These are phyloP conservation scores for Acanthochlamys bracteata DNA, from an alignment of 106 monocot genomes.

Conservation along the genomic window DNA sequence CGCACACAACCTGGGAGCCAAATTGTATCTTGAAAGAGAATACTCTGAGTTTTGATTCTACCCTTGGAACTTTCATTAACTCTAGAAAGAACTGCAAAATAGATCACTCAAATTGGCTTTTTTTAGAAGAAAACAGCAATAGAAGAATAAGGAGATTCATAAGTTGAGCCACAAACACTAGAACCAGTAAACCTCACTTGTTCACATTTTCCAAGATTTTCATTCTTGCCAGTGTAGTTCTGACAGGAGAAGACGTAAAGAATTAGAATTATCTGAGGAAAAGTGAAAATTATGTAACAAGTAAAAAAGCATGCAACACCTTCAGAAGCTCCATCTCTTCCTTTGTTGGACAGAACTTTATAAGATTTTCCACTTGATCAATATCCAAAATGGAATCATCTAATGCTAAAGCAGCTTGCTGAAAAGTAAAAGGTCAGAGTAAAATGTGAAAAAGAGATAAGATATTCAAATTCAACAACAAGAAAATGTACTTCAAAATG, in stretches of 20 bases:
- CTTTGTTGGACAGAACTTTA: constrained; percentile 72
- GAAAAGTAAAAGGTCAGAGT: not conserved
- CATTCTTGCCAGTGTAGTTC: constrained; percentile 48
- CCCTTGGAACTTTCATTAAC: constrained; percentile 65
- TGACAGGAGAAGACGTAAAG: constrained; percentile 10
- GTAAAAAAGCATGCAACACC: constrained; percentile 12
- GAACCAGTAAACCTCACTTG: constrained; percentile 36
- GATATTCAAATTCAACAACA: too few species aligned
- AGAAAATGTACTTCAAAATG: too few species aligned
- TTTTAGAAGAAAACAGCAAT: too few species aligned
- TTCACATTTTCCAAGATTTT: constrained; percentile 66
- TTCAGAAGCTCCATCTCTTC: constrained; percentile 77
- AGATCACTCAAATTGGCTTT: not conserved
- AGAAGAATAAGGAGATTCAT: too few species aligned
- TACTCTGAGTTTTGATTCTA: constrained; percentile 54
- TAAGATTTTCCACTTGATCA: constrained; percentile 74
- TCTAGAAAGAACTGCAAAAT: constrained; percentile 56
- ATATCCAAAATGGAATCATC: constrained; percentile 54
- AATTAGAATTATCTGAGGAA: constrained; percentile 4
- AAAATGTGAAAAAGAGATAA: not conserved
- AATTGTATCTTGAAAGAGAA: constrained; percentile 65
- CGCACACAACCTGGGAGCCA: constrained; percentile 31
- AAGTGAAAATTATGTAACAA: not conserved
- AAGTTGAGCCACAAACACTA: too few species aligned
- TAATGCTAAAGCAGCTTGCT: constrained; percentile 56